Evolutionary conservation across 108 stramenopile genomes (phyloP).

Genomic region (Epithemia pelagica): DNA sequence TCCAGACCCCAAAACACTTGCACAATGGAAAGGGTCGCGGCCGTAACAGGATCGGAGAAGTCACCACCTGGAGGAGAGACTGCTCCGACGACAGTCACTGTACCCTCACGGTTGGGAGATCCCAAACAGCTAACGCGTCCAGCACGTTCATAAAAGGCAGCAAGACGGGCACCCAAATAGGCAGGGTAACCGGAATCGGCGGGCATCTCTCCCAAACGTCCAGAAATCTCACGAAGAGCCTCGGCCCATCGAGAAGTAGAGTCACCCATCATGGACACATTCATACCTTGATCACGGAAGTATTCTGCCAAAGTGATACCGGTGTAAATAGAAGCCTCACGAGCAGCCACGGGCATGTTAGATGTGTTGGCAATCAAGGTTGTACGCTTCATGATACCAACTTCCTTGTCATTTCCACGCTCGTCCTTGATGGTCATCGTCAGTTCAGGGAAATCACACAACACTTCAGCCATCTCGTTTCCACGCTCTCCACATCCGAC

Average conservation of each 20-base stretch:
- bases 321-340: conserved; percentile 99
- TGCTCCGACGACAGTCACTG: conserved; percentile 98
- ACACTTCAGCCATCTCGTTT: conserved; percentile 99
- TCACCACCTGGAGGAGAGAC: conserved; percentile 99
- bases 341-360: conserved; percentile 99
- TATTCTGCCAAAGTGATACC: conserved; percentile 97
- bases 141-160: conserved; percentile 99
- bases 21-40: conserved; percentile 98
- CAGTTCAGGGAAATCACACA: conserved; percentile 99
- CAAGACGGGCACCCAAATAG: conserved; percentile 98
- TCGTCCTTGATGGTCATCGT: conserved; percentile 92
- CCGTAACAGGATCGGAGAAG: conserved; percentile 99
- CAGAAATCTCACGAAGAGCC: conserved; percentile 99
- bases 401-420: conserved; percentile 82
- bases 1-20: conserved; percentile 99
- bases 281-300: conserved; percentile 99
- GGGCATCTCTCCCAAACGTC: conserved; percentile 99
- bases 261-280: conserved; percentile 99
- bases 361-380: conserved; percentile 99
- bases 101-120: conserved; percentile 96
- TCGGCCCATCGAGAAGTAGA: conserved; percentile 99
- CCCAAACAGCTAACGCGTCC: conserved; percentile 97
- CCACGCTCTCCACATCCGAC: conserved; percentile 96
- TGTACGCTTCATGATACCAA: conserved; percentile 99
- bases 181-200: conserved; percentile 99